Base-by-base conservation (phyloP, 2,329 filamentous ascomycete genomes). In the Neonectria faginata region DNA sequence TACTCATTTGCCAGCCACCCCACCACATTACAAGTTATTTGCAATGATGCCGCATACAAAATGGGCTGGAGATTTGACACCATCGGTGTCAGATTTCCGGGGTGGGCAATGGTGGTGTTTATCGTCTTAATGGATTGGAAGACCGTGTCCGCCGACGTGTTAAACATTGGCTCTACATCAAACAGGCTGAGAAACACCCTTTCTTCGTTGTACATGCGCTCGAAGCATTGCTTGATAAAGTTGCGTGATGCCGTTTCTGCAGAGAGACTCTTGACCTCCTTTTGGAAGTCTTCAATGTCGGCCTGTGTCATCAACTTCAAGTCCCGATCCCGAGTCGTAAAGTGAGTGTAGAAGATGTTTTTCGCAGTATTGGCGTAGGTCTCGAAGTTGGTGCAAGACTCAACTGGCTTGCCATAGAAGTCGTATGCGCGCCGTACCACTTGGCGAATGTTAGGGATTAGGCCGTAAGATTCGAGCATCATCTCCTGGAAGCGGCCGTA, bases 401-500 rank as follows among this genome's bases (percentile, higher is more conserved):
- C 73, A 20, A 81, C 77, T 3, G 82, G 80, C 29, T 82, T 81
- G 16, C 87, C 87, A 27, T 81, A 79, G 47, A 82, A 76, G 66
- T 87, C 84, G 70, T 86, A 89, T 18, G 83, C 85, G 47, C 80
- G 82, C 25, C 79, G 79, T 6, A 86, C 77, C 9, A 86, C 81
- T 57, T 80, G 81, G 65, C 86, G 86, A 12, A 88, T 79, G 65
- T 89, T 89, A 0, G 84, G 83, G 5, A 89, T 78, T 27, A 89
- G 71, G 3, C 83, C 82, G 72, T 86, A 87, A 2, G 85, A 85
- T 31, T 88, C 86, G 2, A 85, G 76, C 18, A 89, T 78, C 79
- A 86, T 83, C 70, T 89, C 86, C 60, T 86, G 84, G 47, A 87
- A 89, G 3, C 87, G 85, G 7, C 86, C 87, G 60, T 88, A 89